phyloP scores from a whole-genome alignment of 2,329 filamentous ascomycete genomes.

The Cladophialophora chaetospira region DNA sequence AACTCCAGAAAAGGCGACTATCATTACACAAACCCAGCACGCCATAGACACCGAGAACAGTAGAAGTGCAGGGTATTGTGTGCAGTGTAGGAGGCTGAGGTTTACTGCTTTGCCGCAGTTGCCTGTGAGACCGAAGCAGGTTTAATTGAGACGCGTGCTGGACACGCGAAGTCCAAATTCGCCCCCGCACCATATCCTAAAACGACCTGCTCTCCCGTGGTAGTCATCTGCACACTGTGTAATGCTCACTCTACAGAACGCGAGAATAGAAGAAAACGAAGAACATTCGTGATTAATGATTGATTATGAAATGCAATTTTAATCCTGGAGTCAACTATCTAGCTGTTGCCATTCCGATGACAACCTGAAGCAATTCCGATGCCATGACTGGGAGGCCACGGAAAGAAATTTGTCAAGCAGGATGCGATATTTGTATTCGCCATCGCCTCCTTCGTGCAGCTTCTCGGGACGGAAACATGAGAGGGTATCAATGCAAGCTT shows the following conservation, averaged over 20 bases:
- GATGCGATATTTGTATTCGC: neutral
- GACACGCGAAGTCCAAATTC: neutral
- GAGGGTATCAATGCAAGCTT: conserved; percentile 24
- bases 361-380: neutral
- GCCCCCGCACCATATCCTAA: neutral
- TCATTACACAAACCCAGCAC: neutral
- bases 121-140: neutral
- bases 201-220: no score
- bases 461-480: neutral
- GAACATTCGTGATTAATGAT: no score
- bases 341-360: neutral
- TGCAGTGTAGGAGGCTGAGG: no score
- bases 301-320: neutral
- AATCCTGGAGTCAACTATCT: neutral
- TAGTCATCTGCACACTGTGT: no score
- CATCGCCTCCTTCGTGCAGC: neutral
- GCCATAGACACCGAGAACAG: neutral
- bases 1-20: no score
- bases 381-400: neutral
- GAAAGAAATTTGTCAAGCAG: neutral
- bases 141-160: neutral
- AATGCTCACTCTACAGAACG: no score
- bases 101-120: neutral
- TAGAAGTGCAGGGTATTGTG: neutral
- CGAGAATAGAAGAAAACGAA: no score